phyloP scores from a whole-genome alignment of 805 yeast species.

The Yarrowia sp. region DNA sequence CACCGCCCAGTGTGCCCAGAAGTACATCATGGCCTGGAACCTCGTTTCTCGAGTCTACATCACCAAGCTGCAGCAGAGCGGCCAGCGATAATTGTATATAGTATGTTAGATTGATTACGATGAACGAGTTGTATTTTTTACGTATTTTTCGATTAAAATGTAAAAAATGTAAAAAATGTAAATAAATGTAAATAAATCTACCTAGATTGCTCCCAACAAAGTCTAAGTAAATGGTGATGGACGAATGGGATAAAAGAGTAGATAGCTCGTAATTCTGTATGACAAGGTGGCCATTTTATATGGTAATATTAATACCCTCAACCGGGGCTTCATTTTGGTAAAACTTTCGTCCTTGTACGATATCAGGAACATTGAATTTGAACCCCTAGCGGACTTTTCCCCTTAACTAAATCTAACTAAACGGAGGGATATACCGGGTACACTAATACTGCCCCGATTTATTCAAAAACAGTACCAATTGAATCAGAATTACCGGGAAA shows the following conservation, averaged over 20 bases:
- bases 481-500: not conserved
- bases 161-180: no score
- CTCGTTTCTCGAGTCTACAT: slow-evolving; percentile 73
- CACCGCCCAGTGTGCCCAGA: slow-evolving; percentile 72
- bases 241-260: not conserved
- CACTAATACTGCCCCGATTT: no score
- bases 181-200: no score
- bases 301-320: no score
- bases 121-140: no score
- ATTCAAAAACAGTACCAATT: not conserved
- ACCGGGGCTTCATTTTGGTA: not conserved
- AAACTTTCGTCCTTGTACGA: not conserved
- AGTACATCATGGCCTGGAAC: slow-evolving; percentile 91
- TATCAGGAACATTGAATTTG: not conserved
- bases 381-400: not conserved
- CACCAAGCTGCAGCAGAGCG: slow-evolving; percentile 59
- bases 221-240: not conserved
- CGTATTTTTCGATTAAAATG: no score
- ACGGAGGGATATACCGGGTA: no score
- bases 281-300: not conserved
- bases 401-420: not conserved
- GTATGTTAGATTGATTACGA: slow-evolving; percentile 6
- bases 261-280: not conserved
- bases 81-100: slow-evolving; percentile 23
- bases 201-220: not conserved